Base-by-base conservation (phyloP, 1,284 basidiomycete genomes). In the Malassezia obtusa region DNA sequence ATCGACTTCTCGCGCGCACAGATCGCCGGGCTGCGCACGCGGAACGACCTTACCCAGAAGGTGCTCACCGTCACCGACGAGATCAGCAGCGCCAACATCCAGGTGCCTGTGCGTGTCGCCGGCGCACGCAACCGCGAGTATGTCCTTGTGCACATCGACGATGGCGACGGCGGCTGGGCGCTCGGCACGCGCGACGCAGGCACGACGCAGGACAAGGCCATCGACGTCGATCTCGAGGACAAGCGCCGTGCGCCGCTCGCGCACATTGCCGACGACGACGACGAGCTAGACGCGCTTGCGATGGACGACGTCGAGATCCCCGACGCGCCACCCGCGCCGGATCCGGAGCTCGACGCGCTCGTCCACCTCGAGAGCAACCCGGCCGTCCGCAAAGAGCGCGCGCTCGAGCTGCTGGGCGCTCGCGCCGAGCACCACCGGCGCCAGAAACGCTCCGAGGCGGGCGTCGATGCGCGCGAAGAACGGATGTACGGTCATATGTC, bases 1-100 rank as follows among this genome's bases (percentile, higher is more conserved):
- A 79, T 95, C 51, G 94, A 98, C 75, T 99, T 99, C 71, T 92
- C 89, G 0, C 86, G 84, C 65, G 86, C 91, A 56, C 94, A 99
- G 75, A 62, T 73, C 19, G 59, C 61, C 17, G 86, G 88, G 61
- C 79, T 99, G 22, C 83, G 84, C 63, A 85, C 92, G 71, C 80
- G 94, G 32, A 99, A 99, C 71, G 75, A 83, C 1, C 79, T 96
- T 53, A 98, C 94, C 0, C 94, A 98, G 66, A 89, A 94, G 68
- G 80, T 98, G n/a, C 78, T 98, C 33, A 82, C 82, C 31, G 92
- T 95, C 17, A 95, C 90, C 2, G 91, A 96, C 54, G 76, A 87
- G 60, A 89, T 98, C 48, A 89, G 89, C 49, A 86, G 84, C 63
- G 86, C 89, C 0, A 75, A 79, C 51, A 82, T 89, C 71, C 80